Percentiles rank a stretch among this genome's conserved stretches.
These are phyloP conservation scores for Suhomyces taliae DNA, from an alignment of 1,139 yeast species.

Conservation along the genomic window DNA sequence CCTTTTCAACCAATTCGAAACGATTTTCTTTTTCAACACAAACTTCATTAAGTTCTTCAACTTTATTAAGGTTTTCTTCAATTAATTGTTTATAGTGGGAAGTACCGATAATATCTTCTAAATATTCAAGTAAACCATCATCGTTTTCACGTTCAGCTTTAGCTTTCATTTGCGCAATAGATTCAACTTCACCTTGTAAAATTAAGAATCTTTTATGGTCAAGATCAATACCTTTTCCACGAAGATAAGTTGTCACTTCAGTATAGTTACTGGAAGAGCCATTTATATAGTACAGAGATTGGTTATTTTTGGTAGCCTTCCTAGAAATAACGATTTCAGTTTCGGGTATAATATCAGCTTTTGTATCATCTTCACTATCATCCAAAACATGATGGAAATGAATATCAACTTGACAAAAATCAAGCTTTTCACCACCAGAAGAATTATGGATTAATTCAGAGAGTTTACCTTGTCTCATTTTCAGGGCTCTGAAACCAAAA, in stretches of 20 bases:
- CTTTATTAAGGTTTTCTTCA: slow-evolving; percentile 59
- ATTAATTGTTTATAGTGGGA: slow-evolving; percentile 76
- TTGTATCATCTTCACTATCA: slow-evolving; percentile 40
- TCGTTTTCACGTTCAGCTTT: slow-evolving; percentile 92
- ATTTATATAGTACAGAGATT: slow-evolving; percentile 78
- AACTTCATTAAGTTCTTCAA: slow-evolving; percentile 71
- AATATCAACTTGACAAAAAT: slow-evolving; percentile 89
- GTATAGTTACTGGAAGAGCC: slow-evolving; percentile 69
- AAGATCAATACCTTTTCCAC: slow-evolving; percentile 86
- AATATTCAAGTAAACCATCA: slow-evolving; percentile 89
- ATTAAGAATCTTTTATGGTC: slow-evolving; percentile 94
- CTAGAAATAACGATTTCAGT: slow-evolving; percentile 74
- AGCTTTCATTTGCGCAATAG: slow-evolving; percentile 97
- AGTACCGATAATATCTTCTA: slow-evolving; percentile 97
- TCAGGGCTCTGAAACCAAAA: slow-evolving; percentile 93
- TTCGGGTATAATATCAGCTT: slow-evolving; percentile 45
- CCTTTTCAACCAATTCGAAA: slow-evolving; percentile 76
- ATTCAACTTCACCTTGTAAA: slow-evolving; percentile 97
- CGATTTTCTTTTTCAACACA: slow-evolving; percentile 82
- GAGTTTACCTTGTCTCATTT: slow-evolving; percentile 94
- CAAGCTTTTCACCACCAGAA: slow-evolving; percentile 61
- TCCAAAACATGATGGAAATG: slow-evolving; percentile 81
- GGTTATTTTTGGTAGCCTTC: slow-evolving; percentile 72
- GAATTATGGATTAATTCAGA: slow-evolving; percentile 91
- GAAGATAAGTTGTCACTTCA: slow-evolving; percentile 73